A percentile compares a stretch with the other conserved stretches of the same genome.
phyloP scores from a whole-genome alignment of 78 protist species.

The Emiliania huxleyi region DNA sequence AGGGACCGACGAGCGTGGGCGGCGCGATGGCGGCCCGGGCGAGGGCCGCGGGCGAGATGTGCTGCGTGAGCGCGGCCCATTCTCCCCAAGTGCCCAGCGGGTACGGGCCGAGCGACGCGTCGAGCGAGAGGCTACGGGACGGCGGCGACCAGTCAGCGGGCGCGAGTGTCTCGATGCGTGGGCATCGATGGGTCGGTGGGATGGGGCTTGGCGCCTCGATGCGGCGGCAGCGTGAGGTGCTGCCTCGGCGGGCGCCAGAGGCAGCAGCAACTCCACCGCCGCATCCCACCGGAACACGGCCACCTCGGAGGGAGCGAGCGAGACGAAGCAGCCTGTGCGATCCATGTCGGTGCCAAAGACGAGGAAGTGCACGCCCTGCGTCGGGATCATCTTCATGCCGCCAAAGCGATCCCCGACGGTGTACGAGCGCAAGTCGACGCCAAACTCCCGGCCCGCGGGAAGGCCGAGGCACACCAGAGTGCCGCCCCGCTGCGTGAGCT shows the following conservation, averaged over 20 bases:
- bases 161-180: too few species aligned
- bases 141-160: too few species aligned
- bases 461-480: background rate
- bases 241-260: background rate
- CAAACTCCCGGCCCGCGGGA: background rate
- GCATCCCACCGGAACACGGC: background rate
- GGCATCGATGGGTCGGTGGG: too few species aligned
- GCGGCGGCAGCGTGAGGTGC: too few species aligned
- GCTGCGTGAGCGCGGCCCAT: background rate
- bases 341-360: background rate
- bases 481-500: background rate
- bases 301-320: background rate
- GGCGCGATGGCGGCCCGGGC: background rate
- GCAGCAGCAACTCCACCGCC: background rate
- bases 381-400: background rate
- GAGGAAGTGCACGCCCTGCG: background rate
- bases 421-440: constrained; percentile 6
- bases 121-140: background rate
- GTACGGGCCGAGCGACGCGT: background rate
- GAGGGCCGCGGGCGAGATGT: background rate
- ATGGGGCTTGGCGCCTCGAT: too few species aligned
- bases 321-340: background rate
- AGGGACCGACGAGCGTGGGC: background rate
- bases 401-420: background rate
- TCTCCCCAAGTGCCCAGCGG: background rate